Percentiles rank a stretch among this genome's conserved stretches.
Evolutionary conservation across 257 asterid genomes (phyloP).

Genomic region (Eucommia ulmoides): DNA sequence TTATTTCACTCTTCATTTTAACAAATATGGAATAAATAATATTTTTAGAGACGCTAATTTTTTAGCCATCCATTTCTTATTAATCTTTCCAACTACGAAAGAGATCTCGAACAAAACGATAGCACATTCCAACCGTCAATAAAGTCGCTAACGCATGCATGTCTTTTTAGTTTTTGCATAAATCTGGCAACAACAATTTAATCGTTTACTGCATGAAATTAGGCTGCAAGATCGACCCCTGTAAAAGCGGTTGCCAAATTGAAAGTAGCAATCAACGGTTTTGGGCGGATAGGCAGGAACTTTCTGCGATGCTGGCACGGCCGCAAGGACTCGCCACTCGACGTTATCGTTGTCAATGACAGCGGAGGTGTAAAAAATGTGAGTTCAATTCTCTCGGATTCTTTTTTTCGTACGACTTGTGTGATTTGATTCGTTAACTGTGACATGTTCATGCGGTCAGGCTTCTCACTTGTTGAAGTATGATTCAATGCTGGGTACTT

Average conservation of each 20-base stretch:
- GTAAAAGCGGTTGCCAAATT: conserved; percentile 67
- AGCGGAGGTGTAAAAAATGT: conserved; percentile 92
- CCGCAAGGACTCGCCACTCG: conserved; percentile 81
- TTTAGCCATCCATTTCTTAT: too few relatives aligned
- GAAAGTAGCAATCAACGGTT: conserved; percentile 88
- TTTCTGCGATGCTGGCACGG: conserved; percentile 98
- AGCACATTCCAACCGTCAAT: too few relatives aligned
- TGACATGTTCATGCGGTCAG: conserved; percentile 23
- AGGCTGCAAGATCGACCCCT: conserved; percentile 52
- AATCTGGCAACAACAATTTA: too few relatives aligned
- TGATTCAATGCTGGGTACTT: conserved; percentile 86
- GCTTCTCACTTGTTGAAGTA: conserved; percentile 89
- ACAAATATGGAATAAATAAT: too few relatives aligned
- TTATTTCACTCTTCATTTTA: too few relatives aligned
- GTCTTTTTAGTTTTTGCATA: not conserved
- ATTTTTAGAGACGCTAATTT: too few relatives aligned
- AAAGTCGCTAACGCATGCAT: too few relatives aligned
- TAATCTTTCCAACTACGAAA: too few relatives aligned
- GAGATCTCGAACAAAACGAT: too few relatives aligned
- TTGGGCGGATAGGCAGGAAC: conserved; percentile 93
- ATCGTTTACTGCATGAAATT: conserved; percentile 9
- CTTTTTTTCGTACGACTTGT: not conserved
- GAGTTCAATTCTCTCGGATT: conserved; percentile 14
- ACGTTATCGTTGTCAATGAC: conserved; percentile 74
- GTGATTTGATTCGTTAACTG: not conserved